phyloP scores from a whole-genome alignment of 1,284 basidiomycete species.

The Lignosus rhinocerotis region DNA sequence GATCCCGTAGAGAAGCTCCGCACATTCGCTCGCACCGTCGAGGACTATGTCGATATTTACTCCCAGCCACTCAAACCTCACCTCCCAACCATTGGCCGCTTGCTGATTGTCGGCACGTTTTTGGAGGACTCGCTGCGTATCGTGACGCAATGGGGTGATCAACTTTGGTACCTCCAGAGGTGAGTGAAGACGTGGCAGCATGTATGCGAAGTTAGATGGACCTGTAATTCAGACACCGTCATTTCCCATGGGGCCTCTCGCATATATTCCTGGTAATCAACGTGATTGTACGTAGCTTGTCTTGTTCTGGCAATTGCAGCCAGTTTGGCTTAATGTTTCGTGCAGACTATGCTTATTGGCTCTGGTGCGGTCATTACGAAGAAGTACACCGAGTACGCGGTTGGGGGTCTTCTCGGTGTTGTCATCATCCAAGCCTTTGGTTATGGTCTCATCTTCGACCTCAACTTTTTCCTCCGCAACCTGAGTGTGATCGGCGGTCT shows the following conservation, averaged over 20 bases:
- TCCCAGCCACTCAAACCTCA: conserved; percentile 94
- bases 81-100: conserved; percentile 92
- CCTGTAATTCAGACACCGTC: conserved; percentile 68
- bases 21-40: conserved; percentile 75
- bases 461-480: conserved; percentile 95
- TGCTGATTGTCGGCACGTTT: conserved; percentile 98
- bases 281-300: conserved; percentile 72
- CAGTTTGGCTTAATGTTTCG: not conserved
- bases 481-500: conserved; percentile 47
- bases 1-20: conserved; percentile 85
- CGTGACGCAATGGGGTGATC: conserved; percentile 92
- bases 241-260: conserved; percentile 93
- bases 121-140: conserved; percentile 96
- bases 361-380: conserved; percentile 91
- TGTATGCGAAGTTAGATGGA: conserved; percentile 3
- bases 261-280: conserved; percentile 93
- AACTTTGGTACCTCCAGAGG: conserved; percentile 96
- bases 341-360: conserved; percentile 84
- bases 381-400: conserved; percentile 86
- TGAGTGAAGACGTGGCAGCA: conserved; percentile 41
- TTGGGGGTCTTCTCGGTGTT: conserved; percentile 87
- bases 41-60: conserved; percentile 92
- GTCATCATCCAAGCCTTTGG: conserved; percentile 87
- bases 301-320: conserved; percentile 9
- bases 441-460: conserved; percentile 63